A percentile compares a stretch with the other conserved stretches of the same genome.
Evolutionary conservation across 78 protist species (phyloP).

Genomic region (Isochrysis galbana): DNA sequence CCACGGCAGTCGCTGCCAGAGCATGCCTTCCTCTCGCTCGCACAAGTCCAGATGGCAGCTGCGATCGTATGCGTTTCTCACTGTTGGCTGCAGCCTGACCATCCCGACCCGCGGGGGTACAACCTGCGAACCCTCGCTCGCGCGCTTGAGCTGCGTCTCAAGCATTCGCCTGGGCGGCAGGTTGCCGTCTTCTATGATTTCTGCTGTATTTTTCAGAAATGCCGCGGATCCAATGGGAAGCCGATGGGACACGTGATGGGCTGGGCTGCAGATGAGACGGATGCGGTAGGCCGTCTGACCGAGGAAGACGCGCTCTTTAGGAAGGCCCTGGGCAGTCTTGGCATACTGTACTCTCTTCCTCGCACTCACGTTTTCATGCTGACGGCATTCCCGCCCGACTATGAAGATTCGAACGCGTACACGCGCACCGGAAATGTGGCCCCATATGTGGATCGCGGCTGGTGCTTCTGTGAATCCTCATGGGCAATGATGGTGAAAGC

Average conservation of each 20-base stretch:
- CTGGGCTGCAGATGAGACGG: no score
- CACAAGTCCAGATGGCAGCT: not conserved
- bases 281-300: no score
- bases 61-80: not conserved
- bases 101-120: not conserved
- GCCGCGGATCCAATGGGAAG: not conserved
- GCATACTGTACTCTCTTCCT: not conserved
- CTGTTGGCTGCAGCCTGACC: not conserved
- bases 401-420: not conserved
- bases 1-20: not conserved
- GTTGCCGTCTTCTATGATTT: not conserved
- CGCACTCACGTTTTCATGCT: not conserved
- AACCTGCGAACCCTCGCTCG: not conserved
- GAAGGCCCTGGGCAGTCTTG: not conserved
- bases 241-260: no score
- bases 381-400: not conserved
- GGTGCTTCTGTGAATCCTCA: not conserved
- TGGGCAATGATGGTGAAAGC: not conserved
- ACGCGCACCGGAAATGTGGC: not conserved
- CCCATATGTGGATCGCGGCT: not conserved
- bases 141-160: not conserved
- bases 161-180: not conserved
- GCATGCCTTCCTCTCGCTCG: not conserved
- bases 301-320: not conserved
- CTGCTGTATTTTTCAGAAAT: not conserved